These are phyloP conservation scores for Delitschia confertaspora DNA, from an alignment of 495 filamentous ascomycete species.

Conservation along the genomic window DNA sequence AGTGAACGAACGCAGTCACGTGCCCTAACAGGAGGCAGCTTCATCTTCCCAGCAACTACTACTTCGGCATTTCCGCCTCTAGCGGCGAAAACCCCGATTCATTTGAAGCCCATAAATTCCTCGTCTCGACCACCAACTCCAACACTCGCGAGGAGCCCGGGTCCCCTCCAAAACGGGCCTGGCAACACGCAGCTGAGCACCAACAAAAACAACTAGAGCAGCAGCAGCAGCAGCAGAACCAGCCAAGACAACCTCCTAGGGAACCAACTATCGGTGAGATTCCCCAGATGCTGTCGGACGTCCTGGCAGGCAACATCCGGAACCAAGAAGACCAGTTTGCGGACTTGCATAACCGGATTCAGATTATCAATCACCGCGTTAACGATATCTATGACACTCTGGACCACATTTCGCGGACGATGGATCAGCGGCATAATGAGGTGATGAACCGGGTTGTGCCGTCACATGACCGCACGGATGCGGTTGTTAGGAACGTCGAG, in stretches of 20 bases:
- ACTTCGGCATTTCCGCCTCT: slow-evolving; percentile 78
- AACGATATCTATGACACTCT: slow-evolving; percentile 59
- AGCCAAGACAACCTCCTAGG: slow-evolving; percentile 22
- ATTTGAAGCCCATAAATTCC: slow-evolving; percentile 85
- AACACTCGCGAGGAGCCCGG: slow-evolving; percentile 25
- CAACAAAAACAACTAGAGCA: slow-evolving; percentile 30
- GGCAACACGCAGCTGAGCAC: slow-evolving; percentile 35
- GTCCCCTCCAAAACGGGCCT: slow-evolving; percentile 22
- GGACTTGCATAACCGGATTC: slow-evolving; percentile 73
- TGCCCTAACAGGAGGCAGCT: slow-evolving; percentile 39
- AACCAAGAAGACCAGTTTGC: slow-evolving; percentile 56
- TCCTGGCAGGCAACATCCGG: slow-evolving; percentile 42
- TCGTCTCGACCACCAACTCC: slow-evolving; percentile 41
- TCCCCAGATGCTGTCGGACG: slow-evolving; percentile 31
- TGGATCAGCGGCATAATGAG: slow-evolving; percentile 46
- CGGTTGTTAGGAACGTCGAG: slow-evolving; percentile 38
- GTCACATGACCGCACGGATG: slow-evolving; percentile 47
- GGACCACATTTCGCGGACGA: slow-evolving; percentile 48
- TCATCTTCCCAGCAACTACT: slow-evolving; percentile 67
- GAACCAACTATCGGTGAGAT: slow-evolving; percentile 13
- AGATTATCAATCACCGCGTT: slow-evolving; percentile 63
- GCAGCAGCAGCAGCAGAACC: slow-evolving; percentile 34
- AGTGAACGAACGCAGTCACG: neutral
- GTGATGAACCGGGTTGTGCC: slow-evolving; percentile 40
- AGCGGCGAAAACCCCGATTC: slow-evolving; percentile 88